Evolutionary conservation across 2,329 filamentous ascomycete genomes (phyloP).

Genomic region (Paramyrothecium sp.): DNA sequence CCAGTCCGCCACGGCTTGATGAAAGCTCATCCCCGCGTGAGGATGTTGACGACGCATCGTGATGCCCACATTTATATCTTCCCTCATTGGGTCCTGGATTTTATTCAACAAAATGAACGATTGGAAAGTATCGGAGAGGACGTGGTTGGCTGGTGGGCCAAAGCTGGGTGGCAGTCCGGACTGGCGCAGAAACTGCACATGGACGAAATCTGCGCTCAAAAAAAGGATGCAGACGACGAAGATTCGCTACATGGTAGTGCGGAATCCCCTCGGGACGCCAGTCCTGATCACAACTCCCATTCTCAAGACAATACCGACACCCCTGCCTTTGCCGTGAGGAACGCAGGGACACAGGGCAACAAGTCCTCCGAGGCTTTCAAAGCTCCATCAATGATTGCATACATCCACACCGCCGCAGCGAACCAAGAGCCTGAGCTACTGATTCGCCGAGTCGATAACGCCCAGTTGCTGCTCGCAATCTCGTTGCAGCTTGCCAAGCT

Average conservation of each 20-base stretch:
- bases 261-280: conserved; percentile 20
- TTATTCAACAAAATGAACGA: conserved; percentile 74
- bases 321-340: not conserved
- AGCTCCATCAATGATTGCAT: conserved; percentile 76
- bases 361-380: conserved; percentile 19
- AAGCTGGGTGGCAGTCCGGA: conserved; percentile 85
- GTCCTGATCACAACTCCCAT: conserved; percentile 13
- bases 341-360: conserved; percentile 5
- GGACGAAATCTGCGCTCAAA: conserved; percentile 53
- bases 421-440: conserved; percentile 51
- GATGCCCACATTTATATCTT: conserved; percentile 96
- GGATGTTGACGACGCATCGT: conserved; percentile 79
- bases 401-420: conserved; percentile 65
- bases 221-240: conserved; percentile 36
- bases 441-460: conserved; percentile 85
- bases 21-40: conserved; percentile 70
- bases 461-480: conserved; percentile 74
- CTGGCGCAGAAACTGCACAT: conserved; percentile 76
- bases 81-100: conserved; percentile 85
- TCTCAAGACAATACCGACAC: conserved; percentile 3
- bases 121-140: conserved; percentile 91
- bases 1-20: conserved; percentile 76
- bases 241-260: conserved; percentile 26
- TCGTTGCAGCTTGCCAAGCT: conserved; percentile 87
- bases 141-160: conserved; percentile 92